These are phyloP conservation scores for Pleurotus platypus DNA, from an alignment of 768 basidiomycete species.

Conservation along the genomic window DNA sequence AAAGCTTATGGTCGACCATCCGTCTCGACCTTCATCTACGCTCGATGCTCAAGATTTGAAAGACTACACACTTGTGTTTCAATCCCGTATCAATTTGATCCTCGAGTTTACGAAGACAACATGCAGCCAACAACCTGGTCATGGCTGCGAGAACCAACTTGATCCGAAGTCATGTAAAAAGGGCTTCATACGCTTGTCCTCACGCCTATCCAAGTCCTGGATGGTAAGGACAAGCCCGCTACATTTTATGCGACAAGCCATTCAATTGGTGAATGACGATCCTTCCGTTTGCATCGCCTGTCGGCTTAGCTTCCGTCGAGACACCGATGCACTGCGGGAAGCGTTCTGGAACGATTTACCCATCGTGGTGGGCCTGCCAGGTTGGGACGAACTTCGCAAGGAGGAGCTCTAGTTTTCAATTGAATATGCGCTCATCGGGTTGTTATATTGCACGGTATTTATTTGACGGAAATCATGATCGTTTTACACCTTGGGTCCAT, in stretches of 20 bases:
- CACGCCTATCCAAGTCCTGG: conserved; percentile 45
- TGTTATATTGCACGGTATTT: background rate
- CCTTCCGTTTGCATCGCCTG: conserved; percentile 40
- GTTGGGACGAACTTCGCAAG: conserved; percentile 39
- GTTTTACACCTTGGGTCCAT: conserved; percentile 71
- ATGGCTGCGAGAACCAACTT: conserved; percentile 28
- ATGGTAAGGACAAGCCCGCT: conserved; percentile 47
- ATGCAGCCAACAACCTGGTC: conserved; percentile 19
- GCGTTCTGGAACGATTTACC: conserved; percentile 49
- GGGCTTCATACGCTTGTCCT: conserved; percentile 38
- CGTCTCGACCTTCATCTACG: conserved; percentile 44
- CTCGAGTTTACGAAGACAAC: conserved; percentile 45
- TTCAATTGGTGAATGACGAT: conserved; percentile 33
- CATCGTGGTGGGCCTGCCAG: conserved; percentile 36
- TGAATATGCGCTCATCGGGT: background rate
- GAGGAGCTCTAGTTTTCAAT: conserved; percentile 20
- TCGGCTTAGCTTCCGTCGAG: conserved; percentile 35
- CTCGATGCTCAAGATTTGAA: conserved; percentile 39
- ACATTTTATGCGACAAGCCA: conserved; percentile 50
- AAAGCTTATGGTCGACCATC: conserved; percentile 45
- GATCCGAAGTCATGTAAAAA: conserved; percentile 20
- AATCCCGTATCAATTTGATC: conserved; percentile 45
- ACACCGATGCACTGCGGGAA: conserved; percentile 34
- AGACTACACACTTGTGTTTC: conserved; percentile 55
- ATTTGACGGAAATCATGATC: background rate